These are phyloP conservation scores for Termitomyces sp. DNA, from an alignment of 768 basidiomycete species.

Conservation along the genomic window DNA sequence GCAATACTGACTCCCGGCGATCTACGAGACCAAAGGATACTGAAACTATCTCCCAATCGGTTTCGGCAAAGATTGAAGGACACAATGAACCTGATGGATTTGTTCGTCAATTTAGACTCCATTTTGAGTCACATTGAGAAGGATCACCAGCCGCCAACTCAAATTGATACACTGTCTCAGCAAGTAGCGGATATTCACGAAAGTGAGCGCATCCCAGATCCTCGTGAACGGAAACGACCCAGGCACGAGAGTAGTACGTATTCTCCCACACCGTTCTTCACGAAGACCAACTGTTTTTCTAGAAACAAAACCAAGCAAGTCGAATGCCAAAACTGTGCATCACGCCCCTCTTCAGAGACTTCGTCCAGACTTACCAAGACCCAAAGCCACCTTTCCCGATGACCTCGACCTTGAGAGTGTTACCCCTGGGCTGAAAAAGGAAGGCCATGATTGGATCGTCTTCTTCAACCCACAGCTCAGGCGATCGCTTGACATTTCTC, in stretches of 20 bases:
- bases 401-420: no score
- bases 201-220: neutral
- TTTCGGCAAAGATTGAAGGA: neutral
- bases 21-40: neutral
- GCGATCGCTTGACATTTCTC: constrained; percentile 68
- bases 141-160: neutral
- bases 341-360: no score
- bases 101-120: neutral
- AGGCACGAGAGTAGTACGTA: neutral
- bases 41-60: neutral
- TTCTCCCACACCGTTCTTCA: neutral
- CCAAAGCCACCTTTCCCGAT: no score
- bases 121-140: neutral
- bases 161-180: neutral
- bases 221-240: neutral
- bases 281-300: neutral
- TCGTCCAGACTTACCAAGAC: constrained; percentile 27
- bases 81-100: neutral
- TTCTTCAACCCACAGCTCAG: constrained; percentile 82
- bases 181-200: neutral
- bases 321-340: neutral
- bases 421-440: constrained; percentile 58
- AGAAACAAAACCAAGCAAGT: neutral
- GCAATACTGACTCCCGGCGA: neutral
- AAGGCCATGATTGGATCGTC: constrained; percentile 86